These are phyloP conservation scores for Solanum raphanifolium DNA, from an alignment of 257 asterid genomes.

Conservation along the genomic window DNA sequence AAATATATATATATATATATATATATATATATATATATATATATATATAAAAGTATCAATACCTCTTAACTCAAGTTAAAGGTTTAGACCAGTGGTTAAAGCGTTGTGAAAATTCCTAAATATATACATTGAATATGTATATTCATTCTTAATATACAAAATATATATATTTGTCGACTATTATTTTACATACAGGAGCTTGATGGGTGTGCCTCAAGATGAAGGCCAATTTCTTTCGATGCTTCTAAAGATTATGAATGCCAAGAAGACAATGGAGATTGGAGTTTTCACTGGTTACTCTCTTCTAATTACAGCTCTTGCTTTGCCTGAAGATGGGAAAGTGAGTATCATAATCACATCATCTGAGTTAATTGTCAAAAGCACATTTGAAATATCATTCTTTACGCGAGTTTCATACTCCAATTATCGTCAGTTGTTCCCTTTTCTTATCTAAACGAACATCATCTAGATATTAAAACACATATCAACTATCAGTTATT, in stretches of 20 bases:
- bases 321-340: slow-evolving; percentile 45
- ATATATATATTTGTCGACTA: neutral
- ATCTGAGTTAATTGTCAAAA: neutral
- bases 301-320: slow-evolving; percentile 37
- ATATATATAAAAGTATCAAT: no score
- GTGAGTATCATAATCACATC: slow-evolving; percentile 4
- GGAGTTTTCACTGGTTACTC: slow-evolving; percentile 38
- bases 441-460: neutral
- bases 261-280: neutral
- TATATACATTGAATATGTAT: neutral
- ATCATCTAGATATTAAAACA: neutral
- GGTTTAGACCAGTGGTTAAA: no score
- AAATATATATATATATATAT: no score
- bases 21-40: no score
- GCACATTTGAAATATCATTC: neutral
- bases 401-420: neutral
- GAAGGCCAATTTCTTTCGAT: slow-evolving; percentile 42
- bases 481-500: neutral
- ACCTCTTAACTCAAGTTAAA: no score
- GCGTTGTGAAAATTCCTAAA: no score
- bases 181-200: slow-evolving; percentile 26
- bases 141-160: neutral
- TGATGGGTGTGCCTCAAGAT: slow-evolving; percentile 41
- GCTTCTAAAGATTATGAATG: slow-evolving; percentile 30
- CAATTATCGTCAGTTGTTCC: neutral